phyloP scores from a whole-genome alignment of 768 basidiomycete genomes.

The Suillus hirtellus region DNA sequence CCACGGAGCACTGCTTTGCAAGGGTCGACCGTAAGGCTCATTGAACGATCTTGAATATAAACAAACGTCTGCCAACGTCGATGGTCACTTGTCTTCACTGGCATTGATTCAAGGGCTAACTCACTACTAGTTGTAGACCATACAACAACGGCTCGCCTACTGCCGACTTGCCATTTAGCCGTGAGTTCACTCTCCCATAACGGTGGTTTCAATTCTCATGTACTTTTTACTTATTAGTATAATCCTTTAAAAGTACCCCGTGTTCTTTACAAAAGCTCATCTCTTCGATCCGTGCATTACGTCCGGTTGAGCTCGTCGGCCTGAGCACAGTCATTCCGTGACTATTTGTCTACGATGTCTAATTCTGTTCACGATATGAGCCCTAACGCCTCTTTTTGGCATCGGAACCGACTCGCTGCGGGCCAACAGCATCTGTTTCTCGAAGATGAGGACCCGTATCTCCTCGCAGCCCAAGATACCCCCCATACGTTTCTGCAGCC shows the following conservation, averaged over 20 bases:
- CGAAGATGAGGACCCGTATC: conserved; percentile 26
- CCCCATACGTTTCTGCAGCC: conserved; percentile 13
- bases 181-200: conserved; percentile 17
- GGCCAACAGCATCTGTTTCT: conserved; percentile 26
- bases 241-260: not conserved
- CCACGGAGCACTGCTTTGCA: not conserved
- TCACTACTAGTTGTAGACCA: not conserved
- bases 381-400: conserved; percentile 23
- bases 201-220: not conserved
- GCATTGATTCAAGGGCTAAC: not conserved
- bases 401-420: conserved; percentile 13
- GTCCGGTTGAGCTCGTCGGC: conserved; percentile 9
- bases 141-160: not conserved
- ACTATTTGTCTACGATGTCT: conserved; percentile 22
- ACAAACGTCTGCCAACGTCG: not conserved
- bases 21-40: not conserved
- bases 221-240: not conserved
- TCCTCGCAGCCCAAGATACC: conserved; percentile 17
- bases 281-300: not conserved
- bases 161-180: not conserved
- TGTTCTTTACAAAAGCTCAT: not conserved
- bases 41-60: not conserved
- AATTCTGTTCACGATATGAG: conserved; percentile 19
- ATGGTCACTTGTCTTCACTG: not conserved
- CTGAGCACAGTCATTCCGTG: conserved; percentile 8